phyloP scores from a whole-genome alignment of 352 stramenopile genomes.

The Phytophthora aleatoria region DNA sequence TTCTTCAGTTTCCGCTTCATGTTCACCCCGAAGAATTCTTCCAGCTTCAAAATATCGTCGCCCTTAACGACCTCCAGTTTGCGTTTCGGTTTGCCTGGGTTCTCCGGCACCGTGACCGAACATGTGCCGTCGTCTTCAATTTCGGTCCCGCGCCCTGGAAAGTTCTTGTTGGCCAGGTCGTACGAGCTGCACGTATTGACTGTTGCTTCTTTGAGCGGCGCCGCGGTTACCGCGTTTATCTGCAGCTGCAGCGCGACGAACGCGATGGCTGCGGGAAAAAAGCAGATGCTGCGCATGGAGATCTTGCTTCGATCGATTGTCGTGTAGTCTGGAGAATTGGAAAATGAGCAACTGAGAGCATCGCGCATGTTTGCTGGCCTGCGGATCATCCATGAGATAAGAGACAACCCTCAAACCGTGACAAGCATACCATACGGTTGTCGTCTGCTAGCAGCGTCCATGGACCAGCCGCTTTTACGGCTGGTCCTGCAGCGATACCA shows the following conservation, averaged over 20 bases:
- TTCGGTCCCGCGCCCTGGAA: too few relatives aligned
- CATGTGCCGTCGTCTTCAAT: background rate
- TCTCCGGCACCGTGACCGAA: background rate
- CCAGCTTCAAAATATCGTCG: slow-evolving; percentile 15
- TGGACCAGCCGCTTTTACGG: too few relatives aligned
- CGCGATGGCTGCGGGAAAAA: background rate
- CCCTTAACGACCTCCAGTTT: slow-evolving; percentile 1
- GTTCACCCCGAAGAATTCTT: slow-evolving; percentile 4
- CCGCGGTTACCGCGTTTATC: too few relatives aligned
- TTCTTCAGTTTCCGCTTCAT: slow-evolving; percentile 29
- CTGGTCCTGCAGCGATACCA: background rate
- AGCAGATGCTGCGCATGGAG: background rate
- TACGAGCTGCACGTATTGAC: too few relatives aligned
- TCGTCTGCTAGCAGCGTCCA: too few relatives aligned
- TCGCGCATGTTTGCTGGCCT: too few relatives aligned
- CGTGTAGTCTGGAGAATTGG: background rate
- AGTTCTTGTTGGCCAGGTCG: too few relatives aligned
- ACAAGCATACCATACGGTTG: too few relatives aligned
- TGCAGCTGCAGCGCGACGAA: background rate
- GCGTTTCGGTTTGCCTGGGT: slow-evolving; percentile 3
- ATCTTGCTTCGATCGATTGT: background rate
- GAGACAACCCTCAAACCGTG: too few relatives aligned
- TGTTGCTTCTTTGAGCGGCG: too few relatives aligned
- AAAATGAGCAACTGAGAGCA: background rate
- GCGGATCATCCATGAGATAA: too few relatives aligned